Evolutionary conservation across 2,329 filamentous ascomycete genomes (phyloP).

Genomic region (Aspergillus sclerotialis): DNA sequence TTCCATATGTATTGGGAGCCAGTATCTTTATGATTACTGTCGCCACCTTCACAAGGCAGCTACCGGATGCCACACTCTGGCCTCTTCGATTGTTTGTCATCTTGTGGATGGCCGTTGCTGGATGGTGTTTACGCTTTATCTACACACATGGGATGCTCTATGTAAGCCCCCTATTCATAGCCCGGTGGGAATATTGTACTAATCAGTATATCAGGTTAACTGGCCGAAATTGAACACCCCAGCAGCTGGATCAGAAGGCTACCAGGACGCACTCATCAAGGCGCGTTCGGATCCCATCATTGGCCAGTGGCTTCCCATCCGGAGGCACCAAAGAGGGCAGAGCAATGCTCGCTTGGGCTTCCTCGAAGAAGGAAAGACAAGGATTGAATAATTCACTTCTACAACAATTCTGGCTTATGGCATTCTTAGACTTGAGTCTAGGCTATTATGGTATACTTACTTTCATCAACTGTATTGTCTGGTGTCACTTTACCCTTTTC

Average conservation of each 20-base stretch:
- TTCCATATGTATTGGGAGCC: conserved; percentile 84
- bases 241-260: conserved; percentile 78
- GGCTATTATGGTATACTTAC: too few relatives aligned
- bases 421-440: background rate
- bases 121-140: conserved; percentile 71
- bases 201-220: conserved; percentile 61
- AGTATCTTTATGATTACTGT: conserved; percentile 78
- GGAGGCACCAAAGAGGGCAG: conserved; percentile 69
- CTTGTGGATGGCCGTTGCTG: conserved; percentile 65
- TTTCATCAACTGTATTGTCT: too few relatives aligned
- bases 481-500: too few relatives aligned
- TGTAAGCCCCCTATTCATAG: conserved; percentile 52
- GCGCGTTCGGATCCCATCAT: conserved; percentile 77
- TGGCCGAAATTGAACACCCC: conserved; percentile 96
- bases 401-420: background rate
- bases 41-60: conserved; percentile 62
- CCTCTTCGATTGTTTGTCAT: conserved; percentile 76
- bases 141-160: conserved; percentile 83
- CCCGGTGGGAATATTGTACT: conserved; percentile 1
- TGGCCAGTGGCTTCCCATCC: conserved; percentile 58
- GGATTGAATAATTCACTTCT: conserved; percentile 61
- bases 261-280: conserved; percentile 75
- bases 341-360: conserved; percentile 77
- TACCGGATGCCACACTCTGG: conserved; percentile 69
- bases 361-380: conserved; percentile 96